phyloP scores from a whole-genome alignment of 2,329 filamentous ascomycete species.

The Truncatella angustata region DNA sequence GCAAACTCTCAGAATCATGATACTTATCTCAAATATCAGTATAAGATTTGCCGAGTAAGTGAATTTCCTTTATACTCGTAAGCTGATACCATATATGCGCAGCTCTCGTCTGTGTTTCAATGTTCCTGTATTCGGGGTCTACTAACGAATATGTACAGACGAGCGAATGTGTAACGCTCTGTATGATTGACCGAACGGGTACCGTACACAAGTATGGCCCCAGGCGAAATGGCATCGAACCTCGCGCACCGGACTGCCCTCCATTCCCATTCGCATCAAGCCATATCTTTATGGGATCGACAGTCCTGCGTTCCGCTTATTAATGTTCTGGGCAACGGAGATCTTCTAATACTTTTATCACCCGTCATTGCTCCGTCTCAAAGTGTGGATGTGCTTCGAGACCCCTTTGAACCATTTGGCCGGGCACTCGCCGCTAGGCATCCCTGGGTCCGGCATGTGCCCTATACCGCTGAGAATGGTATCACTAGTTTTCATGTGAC shows the following conservation, averaged over 20 bases:
- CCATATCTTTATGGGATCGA: constrained; percentile 36
- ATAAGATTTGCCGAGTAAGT: no score
- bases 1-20: no score
- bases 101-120: no score
- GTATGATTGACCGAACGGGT: not conserved
- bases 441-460: constrained; percentile 65
- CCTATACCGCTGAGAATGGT: constrained; percentile 63
- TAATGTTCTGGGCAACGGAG: constrained; percentile 43
- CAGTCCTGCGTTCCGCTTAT: constrained; percentile 47
- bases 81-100: no score
- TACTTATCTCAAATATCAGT: no score
- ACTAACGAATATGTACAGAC: not conserved
- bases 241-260: not conserved
- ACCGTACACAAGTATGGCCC: not conserved
- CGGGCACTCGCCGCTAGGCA: constrained; percentile 60
- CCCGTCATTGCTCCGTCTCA: constrained; percentile 50
- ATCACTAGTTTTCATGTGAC: constrained; percentile 63
- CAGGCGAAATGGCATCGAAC: not conserved
- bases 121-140: no score
- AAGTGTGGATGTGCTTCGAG: constrained; percentile 44
- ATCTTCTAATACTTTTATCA: constrained; percentile 61
- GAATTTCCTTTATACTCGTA: no score
- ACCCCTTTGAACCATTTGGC: constrained; percentile 73
- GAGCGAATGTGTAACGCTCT: not conserved
- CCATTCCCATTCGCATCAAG: not conserved